A percentile compares a stretch with the other conserved stretches of the same genome.
Conservation (phyloP, 352 stramenopile species). For the Phytophthora vignae region DNA sequence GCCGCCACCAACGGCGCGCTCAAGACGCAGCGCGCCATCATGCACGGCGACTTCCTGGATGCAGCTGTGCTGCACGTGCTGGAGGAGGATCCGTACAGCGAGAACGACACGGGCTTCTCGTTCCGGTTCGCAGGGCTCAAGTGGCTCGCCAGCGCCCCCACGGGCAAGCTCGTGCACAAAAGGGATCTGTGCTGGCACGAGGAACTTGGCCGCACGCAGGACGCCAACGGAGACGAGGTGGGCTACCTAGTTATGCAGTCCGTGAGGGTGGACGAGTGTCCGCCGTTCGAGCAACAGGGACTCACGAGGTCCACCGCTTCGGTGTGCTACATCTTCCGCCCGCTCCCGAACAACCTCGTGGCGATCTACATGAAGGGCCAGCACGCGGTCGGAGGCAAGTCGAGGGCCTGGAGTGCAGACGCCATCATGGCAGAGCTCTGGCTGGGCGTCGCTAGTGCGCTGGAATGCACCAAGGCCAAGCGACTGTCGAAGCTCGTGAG, state of each 20-base stretch:
- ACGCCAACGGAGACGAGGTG: constrained; percentile 58
- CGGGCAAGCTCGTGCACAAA: constrained; percentile 68
- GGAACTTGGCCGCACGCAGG: constrained; percentile 58
- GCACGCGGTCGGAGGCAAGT: constrained; percentile 62
- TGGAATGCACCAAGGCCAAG: constrained; percentile 71
- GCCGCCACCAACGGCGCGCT: constrained; percentile 50
- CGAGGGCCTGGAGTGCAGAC: constrained; percentile 64
- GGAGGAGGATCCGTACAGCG: constrained; percentile 57
- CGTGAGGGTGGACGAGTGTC: constrained; percentile 57
- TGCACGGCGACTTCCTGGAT: constrained; percentile 68
- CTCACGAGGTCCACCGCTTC: constrained; percentile 58
- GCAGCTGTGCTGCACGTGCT: constrained; percentile 64
- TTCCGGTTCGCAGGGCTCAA: constrained; percentile 70
- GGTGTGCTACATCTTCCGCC: constrained; percentile 75
- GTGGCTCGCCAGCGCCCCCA: constrained; percentile 57
- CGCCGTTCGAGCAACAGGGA: constrained; percentile 63
- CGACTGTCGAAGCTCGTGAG: constrained; percentile 60
- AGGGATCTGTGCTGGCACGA: constrained; percentile 75
- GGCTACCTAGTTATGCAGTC: constrained; percentile 75
- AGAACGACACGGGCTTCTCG: constrained; percentile 60
- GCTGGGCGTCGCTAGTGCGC: constrained; percentile 57
- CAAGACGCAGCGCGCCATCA: constrained; percentile 72
- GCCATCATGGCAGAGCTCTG: constrained; percentile 66
- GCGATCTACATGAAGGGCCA: constrained; percentile 73
- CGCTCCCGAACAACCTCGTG: constrained; percentile 55